Evolutionary conservation across 352 stramenopile genomes (phyloP), one percentile per base, ranked within the genome.

Genomic region (Phytopythium kandeliae): DNA sequence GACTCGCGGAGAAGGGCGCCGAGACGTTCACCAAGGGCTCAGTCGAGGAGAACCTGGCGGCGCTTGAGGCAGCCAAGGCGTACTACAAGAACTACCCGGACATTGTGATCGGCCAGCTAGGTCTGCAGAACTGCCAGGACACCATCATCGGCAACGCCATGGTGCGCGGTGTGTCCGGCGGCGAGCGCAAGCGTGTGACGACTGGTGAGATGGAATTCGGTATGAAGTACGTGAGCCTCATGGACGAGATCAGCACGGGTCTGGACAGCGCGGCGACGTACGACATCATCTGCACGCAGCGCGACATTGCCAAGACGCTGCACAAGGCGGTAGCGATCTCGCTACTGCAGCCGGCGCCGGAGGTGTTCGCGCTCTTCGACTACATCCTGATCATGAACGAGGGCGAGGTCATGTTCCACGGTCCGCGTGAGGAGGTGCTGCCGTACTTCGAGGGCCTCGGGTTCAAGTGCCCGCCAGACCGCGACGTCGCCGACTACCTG

Each of bases 171-270:
- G 63, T 96, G 17, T 91, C 70, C 0, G 91, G 89, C 24, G 91
- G 91, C 17, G 85, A 97, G 64, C 82, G 79, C 55, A 97, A 97
- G 67, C 71, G 91, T 10, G 75, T 96, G 38, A 96, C 92, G 48
- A 89, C 92, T 17, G 85, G 77, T 9, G 86, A 86, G 48, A 98
- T 98, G 76, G 58, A 96, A 43, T 74, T 96, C 10, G 92, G 82
- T 3, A 77, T 89, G 60, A 85, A 86, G 25, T 58, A 63, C 24
- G 67, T 93, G 31, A 63, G 86, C 12, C 52, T 96, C 21, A 77
- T 96, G 59, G 89, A 97, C 60, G 67, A 85, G 49, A 80, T 85
- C 56, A 78, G 67, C 35, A 85, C 72, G 25, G 74, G 74, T 7
- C 60, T 86, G 0, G 74, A 85, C 57, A 76, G 61, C 26, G 72